Conservation (phyloP, 2,329 filamentous ascomycete genomes). For the Colletotrichum kahawae region DNA sequence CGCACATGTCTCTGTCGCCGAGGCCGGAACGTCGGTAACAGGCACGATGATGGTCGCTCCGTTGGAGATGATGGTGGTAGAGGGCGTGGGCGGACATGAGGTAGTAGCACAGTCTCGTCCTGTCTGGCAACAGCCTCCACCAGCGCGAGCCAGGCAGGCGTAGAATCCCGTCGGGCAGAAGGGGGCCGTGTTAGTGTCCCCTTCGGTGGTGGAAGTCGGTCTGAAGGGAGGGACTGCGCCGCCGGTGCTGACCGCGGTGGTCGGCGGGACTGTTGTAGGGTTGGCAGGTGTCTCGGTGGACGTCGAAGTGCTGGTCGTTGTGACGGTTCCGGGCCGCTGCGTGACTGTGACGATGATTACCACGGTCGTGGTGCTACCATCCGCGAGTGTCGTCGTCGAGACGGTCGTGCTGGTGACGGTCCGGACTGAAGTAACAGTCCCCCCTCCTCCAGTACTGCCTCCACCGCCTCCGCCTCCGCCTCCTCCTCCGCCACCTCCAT, state of each 20-base stretch:
- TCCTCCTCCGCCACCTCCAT: background rate
- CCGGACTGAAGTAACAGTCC: slow-evolving; percentile 35
- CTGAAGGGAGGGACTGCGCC: slow-evolving; percentile 52
- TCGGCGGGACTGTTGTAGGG: slow-evolving; percentile 41
- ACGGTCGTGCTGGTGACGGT: slow-evolving; percentile 26
- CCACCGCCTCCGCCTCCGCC: background rate
- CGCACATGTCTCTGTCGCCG: slow-evolving; percentile 64
- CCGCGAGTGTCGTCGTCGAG: slow-evolving; percentile 31
- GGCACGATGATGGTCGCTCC: slow-evolving; percentile 76
- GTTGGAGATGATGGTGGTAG: slow-evolving; percentile 69
- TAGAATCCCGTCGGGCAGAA: slow-evolving; percentile 91
- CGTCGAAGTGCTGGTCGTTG: slow-evolving; percentile 40
- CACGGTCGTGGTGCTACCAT: slow-evolving; percentile 40
- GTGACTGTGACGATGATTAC: slow-evolving; percentile 47
- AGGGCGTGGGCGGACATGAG: slow-evolving; percentile 69
- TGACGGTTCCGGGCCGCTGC: slow-evolving; percentile 27
- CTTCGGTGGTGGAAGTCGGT: slow-evolving; percentile 45
- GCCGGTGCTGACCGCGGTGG: slow-evolving; percentile 40
- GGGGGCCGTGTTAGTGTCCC: slow-evolving; percentile 25
- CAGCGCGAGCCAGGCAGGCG: slow-evolving; percentile 83
- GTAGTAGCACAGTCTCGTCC: slow-evolving; percentile 84
- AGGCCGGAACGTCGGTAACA: slow-evolving; percentile 48
- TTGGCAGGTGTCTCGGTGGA: slow-evolving; percentile 43
- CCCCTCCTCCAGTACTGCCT: background rate
- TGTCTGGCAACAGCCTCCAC: slow-evolving; percentile 85